These are phyloP conservation scores for Aspergillus novofumigatus DNA, from an alignment of 2,329 filamentous ascomycete genomes.

Conservation along the genomic window DNA sequence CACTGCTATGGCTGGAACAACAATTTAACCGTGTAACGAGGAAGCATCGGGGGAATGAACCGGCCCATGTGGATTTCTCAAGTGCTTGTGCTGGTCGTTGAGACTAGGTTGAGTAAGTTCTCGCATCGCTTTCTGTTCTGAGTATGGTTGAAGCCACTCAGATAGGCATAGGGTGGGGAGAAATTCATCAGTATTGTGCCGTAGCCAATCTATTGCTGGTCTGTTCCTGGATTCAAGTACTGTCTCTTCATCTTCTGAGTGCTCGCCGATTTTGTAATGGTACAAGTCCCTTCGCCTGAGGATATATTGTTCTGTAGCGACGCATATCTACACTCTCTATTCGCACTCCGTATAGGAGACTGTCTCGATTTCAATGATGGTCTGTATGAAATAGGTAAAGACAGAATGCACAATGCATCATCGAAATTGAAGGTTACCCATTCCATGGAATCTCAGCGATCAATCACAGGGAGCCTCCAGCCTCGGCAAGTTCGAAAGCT, in stretches of 20 bases:
- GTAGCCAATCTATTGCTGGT: neutral
- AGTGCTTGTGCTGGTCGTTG: neutral
- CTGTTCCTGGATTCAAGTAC: neutral
- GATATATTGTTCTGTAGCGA: neutral
- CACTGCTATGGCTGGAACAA: neutral
- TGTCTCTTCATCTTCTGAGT: too few relatives aligned
- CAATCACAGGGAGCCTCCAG: constrained; percentile 7
- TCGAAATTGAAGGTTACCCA: neutral
- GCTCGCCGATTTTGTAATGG: neutral
- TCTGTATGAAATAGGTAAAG: neutral
- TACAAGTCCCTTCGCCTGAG: neutral
- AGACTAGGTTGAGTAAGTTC: neutral
- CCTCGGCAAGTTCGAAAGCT: constrained; percentile 10
- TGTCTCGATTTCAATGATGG: neutral
- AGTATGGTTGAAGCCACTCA: neutral
- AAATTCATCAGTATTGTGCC: neutral
- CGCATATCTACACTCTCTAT: neutral
- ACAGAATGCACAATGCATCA: neutral
- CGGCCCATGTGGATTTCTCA: neutral
- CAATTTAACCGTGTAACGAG: neutral
- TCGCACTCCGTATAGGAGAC: neutral
- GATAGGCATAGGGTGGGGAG: neutral
- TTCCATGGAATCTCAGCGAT: neutral
- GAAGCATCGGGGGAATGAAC: neutral
- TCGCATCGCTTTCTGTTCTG: neutral